Percentiles rank a stretch among this genome's conserved stretches.
Conservation (phyloP, 1,139 yeast genomes). For the Debaryomyces sp. region DNA sequence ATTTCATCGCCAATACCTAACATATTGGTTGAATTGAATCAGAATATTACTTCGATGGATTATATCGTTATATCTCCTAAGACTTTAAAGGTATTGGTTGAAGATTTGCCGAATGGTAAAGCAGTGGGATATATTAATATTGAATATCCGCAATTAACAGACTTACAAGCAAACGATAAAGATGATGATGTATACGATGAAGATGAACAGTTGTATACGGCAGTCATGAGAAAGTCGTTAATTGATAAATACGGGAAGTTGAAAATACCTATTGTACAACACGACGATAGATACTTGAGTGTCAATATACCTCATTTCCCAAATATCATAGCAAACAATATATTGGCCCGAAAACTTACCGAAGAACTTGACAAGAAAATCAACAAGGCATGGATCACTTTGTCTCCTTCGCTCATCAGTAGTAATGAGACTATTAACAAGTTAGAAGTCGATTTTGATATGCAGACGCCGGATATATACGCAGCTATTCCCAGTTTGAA, state of each 20-base stretch:
- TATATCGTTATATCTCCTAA: conserved; percentile 31
- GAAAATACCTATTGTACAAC: conserved; percentile 27
- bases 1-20: conserved; percentile 19
- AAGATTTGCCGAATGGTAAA: conserved; percentile 19
- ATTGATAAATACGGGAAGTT: conserved; percentile 25
- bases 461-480: conserved; percentile 12
- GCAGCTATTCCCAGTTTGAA: conserved; percentile 34
- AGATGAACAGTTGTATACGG: conserved; percentile 55
- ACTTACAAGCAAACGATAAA: conserved; percentile 13
- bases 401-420: conserved; percentile 41
- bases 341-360: conserved; percentile 28
- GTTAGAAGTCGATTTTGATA: conserved; percentile 25
- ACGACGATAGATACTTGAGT: conserved; percentile 14
- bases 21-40: conserved; percentile 14
- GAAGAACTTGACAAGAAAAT: conserved; percentile 13
- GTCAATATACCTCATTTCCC: conserved; percentile 37
- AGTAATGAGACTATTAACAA: conserved; percentile 32
- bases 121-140: conserved; percentile 26
- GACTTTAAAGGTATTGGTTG: conserved; percentile 28
- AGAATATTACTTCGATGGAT: conserved; percentile 11
- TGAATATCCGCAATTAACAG: conserved; percentile 22
- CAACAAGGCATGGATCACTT: conserved; percentile 28
- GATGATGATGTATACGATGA: conserved; percentile 49
- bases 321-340: conserved; percentile 33
- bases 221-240: conserved; percentile 26